These are phyloP conservation scores for Pythium dissimile DNA, from an alignment of 352 stramenopile species.

Conservation along the genomic window DNA sequence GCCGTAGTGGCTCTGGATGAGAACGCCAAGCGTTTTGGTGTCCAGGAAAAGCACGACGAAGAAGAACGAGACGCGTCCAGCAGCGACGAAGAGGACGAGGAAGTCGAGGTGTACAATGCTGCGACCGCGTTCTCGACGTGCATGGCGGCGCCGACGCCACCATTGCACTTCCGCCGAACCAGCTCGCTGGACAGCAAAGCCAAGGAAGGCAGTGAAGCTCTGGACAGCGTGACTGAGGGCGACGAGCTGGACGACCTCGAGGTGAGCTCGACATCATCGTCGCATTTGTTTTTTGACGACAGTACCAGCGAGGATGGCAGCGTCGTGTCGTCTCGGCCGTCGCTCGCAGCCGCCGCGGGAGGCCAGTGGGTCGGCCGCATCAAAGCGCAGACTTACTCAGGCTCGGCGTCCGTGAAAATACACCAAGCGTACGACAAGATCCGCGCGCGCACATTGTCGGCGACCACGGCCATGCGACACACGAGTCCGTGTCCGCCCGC, in stretches of 20 bases:
- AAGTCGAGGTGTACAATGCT: slow-evolving; percentile 14
- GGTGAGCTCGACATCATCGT: slow-evolving; percentile 6
- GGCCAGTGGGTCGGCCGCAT: slow-evolving; percentile 23
- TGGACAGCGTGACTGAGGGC: slow-evolving; percentile 18
- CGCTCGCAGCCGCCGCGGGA: slow-evolving; percentile 8
- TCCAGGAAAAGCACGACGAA: slow-evolving; percentile 1
- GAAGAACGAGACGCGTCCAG: not conserved
- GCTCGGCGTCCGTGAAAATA: slow-evolving; percentile 22
- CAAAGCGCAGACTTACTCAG: slow-evolving; percentile 43
- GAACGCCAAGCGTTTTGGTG: not conserved
- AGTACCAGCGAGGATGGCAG: slow-evolving; percentile 11
- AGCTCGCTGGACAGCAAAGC: not conserved
- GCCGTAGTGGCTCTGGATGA: not conserved
- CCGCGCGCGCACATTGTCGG: slow-evolving; percentile 30
- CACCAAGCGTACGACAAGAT: slow-evolving; percentile 26
- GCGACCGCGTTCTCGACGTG: not conserved
- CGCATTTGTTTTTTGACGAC: slow-evolving; percentile 11
- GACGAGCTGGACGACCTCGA: slow-evolving; percentile 19
- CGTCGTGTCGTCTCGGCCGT: not conserved
- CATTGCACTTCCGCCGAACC: too few species aligned
- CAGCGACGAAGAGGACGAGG: slow-evolving; percentile 16
- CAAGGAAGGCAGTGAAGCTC: not conserved
- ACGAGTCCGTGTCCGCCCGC: not conserved
- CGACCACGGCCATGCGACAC: slow-evolving; percentile 15
- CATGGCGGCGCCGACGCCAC: too few species aligned